Evolutionary conservation across 2,329 filamentous ascomycete genomes (phyloP), one percentile per base, ranked within the genome.

Genomic region (Botryotinia calthae): DNA sequence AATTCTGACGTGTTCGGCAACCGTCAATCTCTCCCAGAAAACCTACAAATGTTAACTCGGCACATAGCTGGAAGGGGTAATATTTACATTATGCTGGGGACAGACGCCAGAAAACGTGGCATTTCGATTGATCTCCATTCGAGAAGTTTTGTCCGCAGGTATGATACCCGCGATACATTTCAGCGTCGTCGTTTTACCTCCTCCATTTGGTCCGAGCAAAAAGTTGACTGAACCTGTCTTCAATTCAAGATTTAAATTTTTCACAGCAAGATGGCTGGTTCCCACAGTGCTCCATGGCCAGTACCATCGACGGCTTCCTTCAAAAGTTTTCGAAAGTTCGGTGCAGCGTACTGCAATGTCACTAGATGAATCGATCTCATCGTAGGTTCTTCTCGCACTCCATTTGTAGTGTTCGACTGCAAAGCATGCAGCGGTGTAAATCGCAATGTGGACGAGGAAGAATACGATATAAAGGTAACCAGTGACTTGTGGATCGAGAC

Each of bases 11-110:
- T 91, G 89, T 77, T 91, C 89, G 74, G 85, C 84, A 2, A 90
- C 88, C 0, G 88, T 90, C 61, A 91, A 81, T 62, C 86, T 85
- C 73, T 89, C 86, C 89, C 89, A 91, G 71, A 91, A 85, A 31
- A 91, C 76, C 77, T 79, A 40, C 16, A 37, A 37, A 61, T 25
- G 1, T 61, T 61, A 40, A 12, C 56, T 58, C 56, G 18, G 56
- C 28, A 34, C 28, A 58, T 34, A 58, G 10, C 8, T 22, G 56
- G 18, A 58, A 34, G 56, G 56, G 34, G 56, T 58, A 18, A 34
- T 58, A 22, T 34, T 58, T 58, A 58, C 56, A 34, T 58, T 58
- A 34, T 58, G 28, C 56, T 58, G 56, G 18, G 56, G 56, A 18
- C 28, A 58, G 28, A 58, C 56, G 28, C 28, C 56, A 58, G 20